phyloP scores from a whole-genome alignment of 371 early-diverging fungal genomes.

The Mucor circinelloides region DNA sequence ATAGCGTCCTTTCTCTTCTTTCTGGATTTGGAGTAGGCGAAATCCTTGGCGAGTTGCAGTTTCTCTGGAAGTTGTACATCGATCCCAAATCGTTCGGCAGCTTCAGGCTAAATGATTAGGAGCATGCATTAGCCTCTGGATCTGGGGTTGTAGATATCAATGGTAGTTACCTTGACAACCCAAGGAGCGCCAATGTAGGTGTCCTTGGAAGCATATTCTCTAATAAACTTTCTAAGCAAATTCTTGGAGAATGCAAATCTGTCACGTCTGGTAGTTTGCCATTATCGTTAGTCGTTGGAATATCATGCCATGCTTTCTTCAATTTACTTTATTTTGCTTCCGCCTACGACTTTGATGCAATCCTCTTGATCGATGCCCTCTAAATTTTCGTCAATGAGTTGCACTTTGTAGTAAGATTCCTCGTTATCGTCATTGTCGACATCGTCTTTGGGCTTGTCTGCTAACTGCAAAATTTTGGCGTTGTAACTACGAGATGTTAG shows the following conservation, averaged over 20 bases:
- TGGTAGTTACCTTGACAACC: slow-evolving; percentile 64
- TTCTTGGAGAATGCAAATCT: slow-evolving; percentile 71
- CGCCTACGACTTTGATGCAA: slow-evolving; percentile 30
- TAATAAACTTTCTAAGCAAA: slow-evolving; percentile 69
- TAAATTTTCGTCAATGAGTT: slow-evolving; percentile 39
- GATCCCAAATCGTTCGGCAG: slow-evolving; percentile 51
- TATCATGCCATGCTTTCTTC: not conserved
- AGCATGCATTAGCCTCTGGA: not conserved
- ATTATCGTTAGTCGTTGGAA: not conserved
- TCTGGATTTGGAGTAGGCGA: slow-evolving; percentile 48
- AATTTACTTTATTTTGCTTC: slow-evolving; percentile 36
- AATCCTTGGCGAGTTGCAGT: slow-evolving; percentile 47
- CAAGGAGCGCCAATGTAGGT: slow-evolving; percentile 76
- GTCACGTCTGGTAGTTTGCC: slow-evolving; percentile 53
- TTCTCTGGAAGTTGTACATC: slow-evolving; percentile 52
- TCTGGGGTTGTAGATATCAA: not conserved
- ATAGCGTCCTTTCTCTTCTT: slow-evolving; percentile 36
- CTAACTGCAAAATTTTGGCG: slow-evolving; percentile 33
- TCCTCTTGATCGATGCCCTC: slow-evolving; percentile 41
- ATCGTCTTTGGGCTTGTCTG: slow-evolving; percentile 13
- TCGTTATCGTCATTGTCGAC: not conserved
- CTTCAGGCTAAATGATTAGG: slow-evolving; percentile 26
- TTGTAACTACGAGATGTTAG: slow-evolving; percentile 30
- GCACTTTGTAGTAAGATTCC: slow-evolving; percentile 26
- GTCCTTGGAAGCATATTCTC: slow-evolving; percentile 69